Conservation (phyloP, 2,329 filamentous ascomycete genomes). For the Metarhizium album region DNA sequence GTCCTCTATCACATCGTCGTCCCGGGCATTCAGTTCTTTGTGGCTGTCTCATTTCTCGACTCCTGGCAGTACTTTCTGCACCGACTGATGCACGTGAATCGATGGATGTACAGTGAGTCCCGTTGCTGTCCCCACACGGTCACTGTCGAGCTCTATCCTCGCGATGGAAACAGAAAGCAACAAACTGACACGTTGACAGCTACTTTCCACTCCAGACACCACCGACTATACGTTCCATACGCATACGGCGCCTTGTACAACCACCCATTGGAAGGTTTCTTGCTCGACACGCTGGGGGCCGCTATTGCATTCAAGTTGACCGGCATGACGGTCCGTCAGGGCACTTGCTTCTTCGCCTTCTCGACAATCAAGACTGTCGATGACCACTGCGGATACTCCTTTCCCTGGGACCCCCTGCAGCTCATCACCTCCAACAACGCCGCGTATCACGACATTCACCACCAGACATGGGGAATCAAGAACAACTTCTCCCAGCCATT, state of each 20-base stretch:
- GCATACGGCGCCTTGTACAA: constrained; percentile 96
- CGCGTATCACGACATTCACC: constrained; percentile 94
- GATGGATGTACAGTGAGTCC: constrained; percentile 83
- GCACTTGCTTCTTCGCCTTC: constrained; percentile 79
- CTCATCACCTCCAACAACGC: constrained; percentile 91
- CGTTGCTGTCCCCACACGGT: background rate
- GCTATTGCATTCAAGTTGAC: constrained; percentile 73
- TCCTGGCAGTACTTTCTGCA: constrained; percentile 99
- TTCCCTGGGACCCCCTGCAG: constrained; percentile 92
- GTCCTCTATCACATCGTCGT: constrained; percentile 70
- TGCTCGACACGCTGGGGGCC: constrained; percentile 83
- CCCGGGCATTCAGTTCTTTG: constrained; percentile 64
- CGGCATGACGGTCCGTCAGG: constrained; percentile 74
- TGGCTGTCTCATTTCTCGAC: constrained; percentile 71
- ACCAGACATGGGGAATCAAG: constrained; percentile 99
- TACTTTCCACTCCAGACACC: constrained; percentile 88
- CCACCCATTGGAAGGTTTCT: constrained; percentile 86
- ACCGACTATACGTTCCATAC: constrained; percentile 94
- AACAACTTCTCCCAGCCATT: constrained; percentile 84
- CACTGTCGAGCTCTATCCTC: constrained; percentile 18
- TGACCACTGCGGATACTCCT: constrained; percentile 92
- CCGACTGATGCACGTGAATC: constrained; percentile 93
- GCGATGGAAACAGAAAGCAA: constrained; percentile 16
- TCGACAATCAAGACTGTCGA: constrained; percentile 95
- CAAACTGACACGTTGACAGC: constrained; percentile 44